phyloP scores from a whole-genome alignment of 2,329 filamentous ascomycete species.

The Diaporthe ampelina region DNA sequence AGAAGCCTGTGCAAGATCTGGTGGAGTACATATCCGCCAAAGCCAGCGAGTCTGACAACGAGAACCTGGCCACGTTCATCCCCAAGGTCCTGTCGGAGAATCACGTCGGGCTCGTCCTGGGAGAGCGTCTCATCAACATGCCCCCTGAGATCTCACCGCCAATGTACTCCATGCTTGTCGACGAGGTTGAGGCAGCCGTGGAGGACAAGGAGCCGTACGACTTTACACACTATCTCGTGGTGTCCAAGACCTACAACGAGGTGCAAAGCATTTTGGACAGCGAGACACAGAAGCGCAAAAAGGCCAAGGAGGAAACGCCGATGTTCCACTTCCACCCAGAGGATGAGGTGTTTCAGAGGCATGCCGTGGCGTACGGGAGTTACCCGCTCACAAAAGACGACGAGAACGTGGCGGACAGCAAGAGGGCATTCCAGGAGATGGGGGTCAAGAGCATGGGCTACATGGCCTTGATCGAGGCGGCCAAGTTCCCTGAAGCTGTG shows the following conservation, averaged over 20 bases:
- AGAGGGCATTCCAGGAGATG: constrained; percentile 93
- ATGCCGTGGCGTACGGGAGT: constrained; percentile 77
- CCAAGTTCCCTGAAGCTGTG: constrained; percentile 81
- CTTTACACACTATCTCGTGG: constrained; percentile 92
- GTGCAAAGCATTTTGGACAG: constrained; percentile 84
- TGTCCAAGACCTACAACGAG: constrained; percentile 94
- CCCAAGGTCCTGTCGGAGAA: constrained; percentile 69
- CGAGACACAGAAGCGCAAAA: constrained; percentile 77
- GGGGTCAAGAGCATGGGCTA: constrained; percentile 88
- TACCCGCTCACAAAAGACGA: constrained; percentile 87
- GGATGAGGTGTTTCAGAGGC: constrained; percentile 87
- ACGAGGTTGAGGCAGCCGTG: constrained; percentile 90
- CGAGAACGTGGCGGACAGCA: constrained; percentile 88
- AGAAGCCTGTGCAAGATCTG: constrained; percentile 78
- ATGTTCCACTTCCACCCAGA: constrained; percentile 95
- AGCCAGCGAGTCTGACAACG: constrained; percentile 64
- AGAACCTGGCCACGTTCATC: constrained; percentile 69
- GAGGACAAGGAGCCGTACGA: constrained; percentile 93
- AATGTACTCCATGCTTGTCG: constrained; percentile 93
- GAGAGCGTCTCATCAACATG: constrained; percentile 96
- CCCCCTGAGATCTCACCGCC: constrained; percentile 93
- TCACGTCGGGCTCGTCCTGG: constrained; percentile 88
- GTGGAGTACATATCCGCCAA: constrained; percentile 77
- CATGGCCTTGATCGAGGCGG: constrained; percentile 87
- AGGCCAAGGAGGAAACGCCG: constrained; percentile 69